Evolutionary conservation across 2,329 filamentous ascomycete species (phyloP).

Genomic region (Elsinoe perseae): DNA sequence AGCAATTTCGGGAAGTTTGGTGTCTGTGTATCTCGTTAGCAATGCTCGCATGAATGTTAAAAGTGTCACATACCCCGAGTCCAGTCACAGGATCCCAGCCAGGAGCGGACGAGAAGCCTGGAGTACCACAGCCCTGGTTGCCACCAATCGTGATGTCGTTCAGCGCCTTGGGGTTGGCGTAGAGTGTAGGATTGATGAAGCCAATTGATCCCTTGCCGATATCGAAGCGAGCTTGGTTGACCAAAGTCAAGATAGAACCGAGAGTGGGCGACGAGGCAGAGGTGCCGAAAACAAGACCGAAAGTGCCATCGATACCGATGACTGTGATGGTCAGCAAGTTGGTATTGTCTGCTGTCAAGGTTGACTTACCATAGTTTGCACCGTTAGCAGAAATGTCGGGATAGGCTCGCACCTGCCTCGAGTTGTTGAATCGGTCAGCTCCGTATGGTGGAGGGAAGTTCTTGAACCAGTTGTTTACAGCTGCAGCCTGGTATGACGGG

Average conservation of each 20-base stretch:
- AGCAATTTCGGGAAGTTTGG: conserved; percentile 28
- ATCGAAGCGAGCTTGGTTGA: conserved; percentile 35
- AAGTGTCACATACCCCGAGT: conserved; percentile 17
- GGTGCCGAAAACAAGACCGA: conserved; percentile 43
- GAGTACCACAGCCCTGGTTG: conserved; percentile 34
- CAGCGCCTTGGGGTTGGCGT: conserved; percentile 35
- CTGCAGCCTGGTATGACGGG: conserved; percentile 41
- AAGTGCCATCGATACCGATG: conserved; percentile 38
- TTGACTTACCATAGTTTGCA: conserved; percentile 17
- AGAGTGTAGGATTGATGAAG: conserved; percentile 39
- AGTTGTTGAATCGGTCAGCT: conserved; percentile 42
- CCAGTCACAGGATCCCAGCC: conserved; percentile 33
- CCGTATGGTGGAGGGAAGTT: conserved; percentile 37
- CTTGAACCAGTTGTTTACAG: conserved; percentile 36
- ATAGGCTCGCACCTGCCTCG: conserved; percentile 38
- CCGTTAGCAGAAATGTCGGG: conserved; percentile 35
- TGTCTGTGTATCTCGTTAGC: conserved; percentile 20
- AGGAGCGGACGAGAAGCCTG: conserved; percentile 24
- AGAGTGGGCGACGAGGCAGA: conserved; percentile 45
- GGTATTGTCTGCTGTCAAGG: background rate
- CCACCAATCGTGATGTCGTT: conserved; percentile 35
- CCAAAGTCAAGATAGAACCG: conserved; percentile 41
- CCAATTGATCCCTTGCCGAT: conserved; percentile 34
- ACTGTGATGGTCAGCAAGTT: conserved; percentile 16
- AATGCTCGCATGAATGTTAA: background rate